phyloP scores from a whole-genome alignment of 371 early-diverging fungal species.

The Mortierella sp. region DNA sequence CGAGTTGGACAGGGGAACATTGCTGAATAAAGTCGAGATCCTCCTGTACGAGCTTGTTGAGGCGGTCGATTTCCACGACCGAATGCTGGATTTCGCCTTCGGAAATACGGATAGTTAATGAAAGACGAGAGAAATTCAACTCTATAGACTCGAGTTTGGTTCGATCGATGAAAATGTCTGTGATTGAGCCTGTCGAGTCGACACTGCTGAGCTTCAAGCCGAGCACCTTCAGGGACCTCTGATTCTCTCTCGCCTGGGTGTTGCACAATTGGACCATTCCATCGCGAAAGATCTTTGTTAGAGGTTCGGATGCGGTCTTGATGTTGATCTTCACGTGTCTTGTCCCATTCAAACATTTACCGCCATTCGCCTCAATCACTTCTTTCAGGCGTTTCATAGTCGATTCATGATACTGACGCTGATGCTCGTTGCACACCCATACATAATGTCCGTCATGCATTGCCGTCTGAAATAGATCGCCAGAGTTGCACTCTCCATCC shows the following conservation, averaged over 20 bases:
- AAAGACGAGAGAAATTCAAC: too few relatives aligned
- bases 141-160: too few relatives aligned
- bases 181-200: too few relatives aligned
- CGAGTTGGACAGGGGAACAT: background rate
- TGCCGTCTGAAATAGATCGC: constrained; percentile 5
- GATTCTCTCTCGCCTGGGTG: background rate
- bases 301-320: background rate
- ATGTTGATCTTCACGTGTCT: background rate
- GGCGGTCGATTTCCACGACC: too few relatives aligned
- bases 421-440: constrained; percentile 1
- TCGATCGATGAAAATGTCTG: too few relatives aligned
- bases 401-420: background rate
- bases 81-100: too few relatives aligned
- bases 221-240: background rate
- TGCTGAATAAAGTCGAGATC: background rate
- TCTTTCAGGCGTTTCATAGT: background rate
- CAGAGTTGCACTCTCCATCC: constrained; percentile 1
- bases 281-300: constrained; percentile 1
- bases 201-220: constrained; percentile 1
- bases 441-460: background rate
- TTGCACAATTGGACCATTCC: background rate
- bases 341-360: background rate
- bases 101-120: too few relatives aligned
- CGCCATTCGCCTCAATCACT: background rate
- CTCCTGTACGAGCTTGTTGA: background rate